Evolutionary conservation across 257 asterid species (phyloP), one percentile per base, ranked within the genome.

Genomic region (Knoxia roxburghii): DNA sequence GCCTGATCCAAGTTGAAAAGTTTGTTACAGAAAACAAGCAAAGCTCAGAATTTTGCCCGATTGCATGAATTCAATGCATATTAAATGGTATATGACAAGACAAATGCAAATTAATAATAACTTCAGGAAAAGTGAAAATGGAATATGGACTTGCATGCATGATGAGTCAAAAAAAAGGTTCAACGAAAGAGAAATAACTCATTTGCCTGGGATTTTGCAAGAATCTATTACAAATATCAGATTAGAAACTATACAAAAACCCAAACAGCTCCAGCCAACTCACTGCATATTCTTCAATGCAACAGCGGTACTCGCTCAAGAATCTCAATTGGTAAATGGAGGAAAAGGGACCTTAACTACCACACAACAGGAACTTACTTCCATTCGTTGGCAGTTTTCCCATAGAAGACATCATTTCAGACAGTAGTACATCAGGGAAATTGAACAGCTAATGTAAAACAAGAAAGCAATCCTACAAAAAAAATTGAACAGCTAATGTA

Each of bases 1-100:
- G 68, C 75, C 99, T 93, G 85, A 53, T 39, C 65, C 64, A 81
- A 76, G 69, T 77, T 49, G 67, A 76, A 73, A 64, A n/a, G 55
- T 37, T 60, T 37, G 29, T 29, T 30, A 46, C 27, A 30, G 55
- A 20, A 64, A 12, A 48, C 7, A 20, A 51, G 51, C 4, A 57
- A 26, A 24, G n/a, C 24, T 61, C 7, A 37, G 29, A 45, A n/a
- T 27, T 6, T 30, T 55, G 21, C 65, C 30, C 32, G 15, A 23
- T 68, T 43, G 30, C 23, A 10, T 1, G 27, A 35, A 3, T 20
- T n/a, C n/a, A 17, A 57, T 62, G 30, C 41, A 24, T 61, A 43
- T 23, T 52, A 26, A 26, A 29, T 20, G 30, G 15, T 27, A 24
- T 10, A 63, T 60, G 51, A 35, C 13, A 60, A 51, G 48, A 30